These are phyloP conservation scores for Blakeslea trispora DNA, from an alignment of 371 early-diverging fungal genomes.

Conservation along the genomic window DNA sequence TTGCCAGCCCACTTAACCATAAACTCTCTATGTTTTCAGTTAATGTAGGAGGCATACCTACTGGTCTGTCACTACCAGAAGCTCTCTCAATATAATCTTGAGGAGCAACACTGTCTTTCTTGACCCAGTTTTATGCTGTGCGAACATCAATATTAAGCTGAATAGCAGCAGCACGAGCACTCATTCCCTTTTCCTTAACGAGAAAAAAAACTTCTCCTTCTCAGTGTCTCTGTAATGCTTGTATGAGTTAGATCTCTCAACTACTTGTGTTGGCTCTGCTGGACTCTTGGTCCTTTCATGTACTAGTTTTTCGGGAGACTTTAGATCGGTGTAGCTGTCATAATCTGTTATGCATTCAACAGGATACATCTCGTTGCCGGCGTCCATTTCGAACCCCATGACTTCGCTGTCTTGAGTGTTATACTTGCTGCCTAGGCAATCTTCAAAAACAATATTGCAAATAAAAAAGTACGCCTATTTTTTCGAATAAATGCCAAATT, in stretches of 20 bases:
- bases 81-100: constrained; percentile 2
- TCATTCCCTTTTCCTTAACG: not conserved
- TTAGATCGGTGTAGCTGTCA: not conserved
- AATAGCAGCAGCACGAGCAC: constrained; percentile 2
- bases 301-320: not conserved
- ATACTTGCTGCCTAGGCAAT: constrained; percentile 2
- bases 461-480: not conserved
- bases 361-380: constrained; percentile 7
- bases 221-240: constrained; percentile 6
- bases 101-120: constrained; percentile 1
- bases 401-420: not conserved
- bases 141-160: constrained; percentile 3
- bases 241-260: not conserved
- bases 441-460: constrained; percentile 2
- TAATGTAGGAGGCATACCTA: constrained; percentile 5
- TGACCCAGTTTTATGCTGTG: constrained; percentile 9
- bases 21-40: constrained; percentile 12
- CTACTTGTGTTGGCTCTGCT: not conserved
- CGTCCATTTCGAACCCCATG: constrained; percentile 2
- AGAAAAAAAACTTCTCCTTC: constrained; percentile 5
- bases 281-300: not conserved
- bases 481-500: not conserved
- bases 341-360: constrained; percentile 5
- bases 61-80: not conserved
- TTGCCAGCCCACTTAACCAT: constrained; percentile 11